A percentile compares a stretch with the other conserved stretches of the same genome.
These are phyloP conservation scores for Phytophthora chlamydospora DNA, from an alignment of 352 stramenopile species.

Conservation along the genomic window DNA sequence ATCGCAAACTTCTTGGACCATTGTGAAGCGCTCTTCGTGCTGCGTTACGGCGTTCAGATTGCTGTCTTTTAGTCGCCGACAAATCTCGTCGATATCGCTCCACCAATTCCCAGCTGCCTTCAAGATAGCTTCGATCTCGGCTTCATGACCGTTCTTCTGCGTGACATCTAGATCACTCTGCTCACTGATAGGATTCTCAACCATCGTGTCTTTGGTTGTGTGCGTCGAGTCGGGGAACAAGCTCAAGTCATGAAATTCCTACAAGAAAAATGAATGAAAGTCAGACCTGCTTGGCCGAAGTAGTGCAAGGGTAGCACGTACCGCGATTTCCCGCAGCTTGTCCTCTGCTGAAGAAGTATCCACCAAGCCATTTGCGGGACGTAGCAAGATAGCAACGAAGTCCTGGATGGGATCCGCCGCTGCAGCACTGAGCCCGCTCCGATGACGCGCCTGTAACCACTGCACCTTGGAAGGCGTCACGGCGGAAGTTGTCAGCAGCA, in stretches of 20 bases:
- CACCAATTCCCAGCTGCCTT: constrained; percentile 71
- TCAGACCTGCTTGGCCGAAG: not conserved
- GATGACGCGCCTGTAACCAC: constrained; percentile 44
- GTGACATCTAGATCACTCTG: constrained; percentile 2
- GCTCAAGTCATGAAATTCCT: constrained; percentile 28
- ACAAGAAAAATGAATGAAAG: constrained; percentile 7
- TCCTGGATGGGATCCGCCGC: constrained; percentile 22
- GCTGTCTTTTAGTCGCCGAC: constrained; percentile 34
- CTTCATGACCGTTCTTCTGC: not conserved
- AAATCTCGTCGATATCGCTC: constrained; percentile 60
- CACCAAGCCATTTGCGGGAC: constrained; percentile 50
- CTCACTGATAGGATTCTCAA: not conserved
- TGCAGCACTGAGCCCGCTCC: constrained; percentile 7
- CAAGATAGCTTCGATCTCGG: constrained; percentile 45
- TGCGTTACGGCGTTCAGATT: constrained; percentile 23
- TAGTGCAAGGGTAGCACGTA: constrained; percentile 15
- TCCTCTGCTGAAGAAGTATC: constrained; percentile 52
- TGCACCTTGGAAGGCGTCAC: constrained; percentile 58
- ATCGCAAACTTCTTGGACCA: constrained; percentile 55
- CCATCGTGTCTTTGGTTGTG: not conserved
- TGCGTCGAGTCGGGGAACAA: constrained; percentile 11
- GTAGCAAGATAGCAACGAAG: constrained; percentile 73
- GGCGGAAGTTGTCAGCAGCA: constrained; percentile 45
- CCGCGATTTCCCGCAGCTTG: constrained; percentile 54
- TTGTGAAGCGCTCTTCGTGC: constrained; percentile 41